Evolutionary conservation across 2,329 filamentous ascomycete species (phyloP).

Genomic region (Penicillium decumbens): DNA sequence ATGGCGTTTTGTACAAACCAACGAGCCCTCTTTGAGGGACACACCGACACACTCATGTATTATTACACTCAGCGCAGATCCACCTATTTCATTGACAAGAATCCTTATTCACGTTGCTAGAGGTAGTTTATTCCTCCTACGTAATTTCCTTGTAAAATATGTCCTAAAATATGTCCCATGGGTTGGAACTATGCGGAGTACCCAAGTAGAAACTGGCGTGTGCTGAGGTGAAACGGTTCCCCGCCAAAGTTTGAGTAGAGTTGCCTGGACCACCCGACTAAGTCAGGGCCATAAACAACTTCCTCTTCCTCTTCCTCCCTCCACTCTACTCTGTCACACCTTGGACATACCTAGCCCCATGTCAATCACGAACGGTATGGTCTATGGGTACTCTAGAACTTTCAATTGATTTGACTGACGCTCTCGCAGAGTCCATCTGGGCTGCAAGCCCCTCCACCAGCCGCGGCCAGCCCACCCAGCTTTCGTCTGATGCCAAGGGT

Average conservation of each 20-base stretch:
- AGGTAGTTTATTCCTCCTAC: too few species aligned
- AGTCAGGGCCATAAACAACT: slow-evolving; percentile 17
- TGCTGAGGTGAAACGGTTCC: slow-evolving; percentile 1
- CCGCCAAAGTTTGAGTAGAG: slow-evolving; percentile 9
- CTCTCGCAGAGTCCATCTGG: slow-evolving; percentile 62
- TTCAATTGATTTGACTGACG: slow-evolving; percentile 14
- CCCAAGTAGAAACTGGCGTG: background rate
- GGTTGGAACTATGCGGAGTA: background rate
- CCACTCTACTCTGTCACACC: slow-evolving; percentile 3
- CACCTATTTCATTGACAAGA: slow-evolving; percentile 3
- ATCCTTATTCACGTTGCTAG: background rate
- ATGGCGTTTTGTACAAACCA: slow-evolving; percentile 18
- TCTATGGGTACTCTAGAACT: background rate
- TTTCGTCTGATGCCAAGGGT: slow-evolving; percentile 83
- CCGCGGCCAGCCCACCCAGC: slow-evolving; percentile 80
- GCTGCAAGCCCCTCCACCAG: slow-evolving; percentile 79
- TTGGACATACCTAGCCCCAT: slow-evolving; percentile 27
- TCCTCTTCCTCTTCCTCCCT: slow-evolving; percentile 4
- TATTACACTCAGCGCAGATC: slow-evolving; percentile 21
- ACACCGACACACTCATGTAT: slow-evolving; percentile 17
- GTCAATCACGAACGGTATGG: slow-evolving; percentile 44
- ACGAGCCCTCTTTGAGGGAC: slow-evolving; percentile 6
- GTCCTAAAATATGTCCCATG: too few species aligned
- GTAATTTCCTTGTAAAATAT: too few species aligned
- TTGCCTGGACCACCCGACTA: slow-evolving; percentile 2